These are phyloP conservation scores for Backusella australiensis DNA, from an alignment of 192 early-diverging fungal genomes.

Conservation along the genomic window DNA sequence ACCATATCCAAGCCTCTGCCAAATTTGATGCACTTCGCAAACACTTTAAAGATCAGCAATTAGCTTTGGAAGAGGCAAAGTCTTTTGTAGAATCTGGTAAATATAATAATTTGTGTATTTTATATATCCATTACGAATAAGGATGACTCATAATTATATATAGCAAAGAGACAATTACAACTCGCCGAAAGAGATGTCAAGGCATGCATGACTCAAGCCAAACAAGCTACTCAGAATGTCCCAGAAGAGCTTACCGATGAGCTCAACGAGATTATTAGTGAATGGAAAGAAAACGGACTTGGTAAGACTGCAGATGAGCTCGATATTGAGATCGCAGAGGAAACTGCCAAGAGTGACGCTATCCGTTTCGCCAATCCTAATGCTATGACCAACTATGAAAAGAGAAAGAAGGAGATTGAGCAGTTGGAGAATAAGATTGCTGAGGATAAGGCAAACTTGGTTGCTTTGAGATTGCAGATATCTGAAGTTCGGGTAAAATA, in stretches of 20 bases:
- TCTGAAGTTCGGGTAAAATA: background rate
- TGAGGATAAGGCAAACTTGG: background rate
- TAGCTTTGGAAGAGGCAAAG: conserved; percentile 27
- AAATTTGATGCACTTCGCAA: background rate
- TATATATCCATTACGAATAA: background rate
- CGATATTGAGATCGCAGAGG: conserved; percentile 56
- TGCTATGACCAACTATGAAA: conserved; percentile 68
- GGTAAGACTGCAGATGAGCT: conserved; percentile 56
- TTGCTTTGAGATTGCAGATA: background rate
- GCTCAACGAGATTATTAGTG: conserved; percentile 33
- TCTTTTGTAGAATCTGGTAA: conserved; percentile 3
- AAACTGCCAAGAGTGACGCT: conserved; percentile 54
- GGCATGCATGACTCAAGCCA: conserved; percentile 52
- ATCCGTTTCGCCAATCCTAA: conserved; percentile 50
- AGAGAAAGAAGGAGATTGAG: conserved; percentile 37
- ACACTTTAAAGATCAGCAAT: background rate
- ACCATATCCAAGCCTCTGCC: background rate
- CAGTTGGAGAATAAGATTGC: background rate
- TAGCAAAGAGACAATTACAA: background rate
- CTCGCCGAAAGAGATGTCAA: conserved; percentile 38
- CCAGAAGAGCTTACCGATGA: conserved; percentile 50
- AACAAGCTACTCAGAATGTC: conserved; percentile 48
- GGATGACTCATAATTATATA: background rate
- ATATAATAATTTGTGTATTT: background rate
- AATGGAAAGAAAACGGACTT: conserved; percentile 18